Base-by-base conservation (phyloP, 2,329 filamentous ascomycete genomes). In the Pseudogymnoascus sp. region DNA sequence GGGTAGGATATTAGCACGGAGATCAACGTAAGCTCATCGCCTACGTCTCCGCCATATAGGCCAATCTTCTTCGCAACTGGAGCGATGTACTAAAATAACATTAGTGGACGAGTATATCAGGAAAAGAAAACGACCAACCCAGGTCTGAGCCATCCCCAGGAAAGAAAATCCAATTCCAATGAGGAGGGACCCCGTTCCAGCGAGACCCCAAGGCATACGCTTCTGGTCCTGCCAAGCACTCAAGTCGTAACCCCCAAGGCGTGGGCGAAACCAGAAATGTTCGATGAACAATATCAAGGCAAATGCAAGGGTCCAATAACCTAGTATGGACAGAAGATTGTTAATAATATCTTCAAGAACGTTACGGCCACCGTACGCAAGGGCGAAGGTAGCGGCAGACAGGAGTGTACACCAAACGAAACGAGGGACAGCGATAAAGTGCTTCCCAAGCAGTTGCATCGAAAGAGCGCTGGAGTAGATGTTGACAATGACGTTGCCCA, bases 271-370 rank as follows among this genome's bases (percentile, higher is more conserved):
- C n/a, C 40, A 63, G 49, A 63, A 67, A 38, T 64, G 60, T 31
- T 69, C 68, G 14, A 68, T 62, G 37, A 63, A 61, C 5, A 69
- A 55, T 33, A 69, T 66, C 21, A 64, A 12, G 0, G 52, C 63
- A 49, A 69, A 69, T 11, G 65, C 60, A 7, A 69, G 59, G 8
- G 67, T 69, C 68, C 68, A 69, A 49, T 69, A 69, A 38, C 68
- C 68, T 11, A 69, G 31, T 7, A 69, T 61, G 11, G 64, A 61
- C 5, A 69, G 60, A 28, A 67, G 58, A 37, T 69, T 67, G 41
- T 64, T 64, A 38, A 69, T 62, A 52, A 69, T 69, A 2, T 37
- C 45, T 37, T 66, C 61, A 5, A 69, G 65, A 38, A 61, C 38
- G 18, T 68, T 41, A 28, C 67, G 61, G 12, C 68, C 68, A 23